Base-by-base conservation (phyloP, 2,329 filamentous ascomycete species). In the Aspergillus felis region DNA sequence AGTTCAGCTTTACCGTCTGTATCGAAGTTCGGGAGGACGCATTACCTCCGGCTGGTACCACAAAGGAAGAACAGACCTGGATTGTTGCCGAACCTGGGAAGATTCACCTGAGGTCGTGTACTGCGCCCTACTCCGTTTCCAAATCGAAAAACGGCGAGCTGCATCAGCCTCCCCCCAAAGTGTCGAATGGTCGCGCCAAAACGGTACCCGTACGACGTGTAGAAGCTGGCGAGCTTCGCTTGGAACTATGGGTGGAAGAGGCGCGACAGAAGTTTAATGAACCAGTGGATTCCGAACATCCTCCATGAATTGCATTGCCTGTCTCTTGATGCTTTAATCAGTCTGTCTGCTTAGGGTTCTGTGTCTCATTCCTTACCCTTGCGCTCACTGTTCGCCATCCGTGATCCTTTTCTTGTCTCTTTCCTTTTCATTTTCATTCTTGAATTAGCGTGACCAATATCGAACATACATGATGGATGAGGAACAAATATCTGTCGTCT, bases 231-330 rank as follows among this genome's bases (percentile, higher is more conserved):
- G 84, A 87, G 57, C 83, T 90, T 69, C 76, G 82, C 25, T 81
- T 90, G 66, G 87, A 90, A 69, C 79, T 86, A 57, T 90, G 86
- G 87, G 81, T 89, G 56, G 87, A 90, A 72, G 85, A 89, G 67
- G 82, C 82, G 57, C 79, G 76, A 60, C 78, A 79, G 54, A 86
- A 86, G 67, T 78, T 79, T 60, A 73, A 73, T 59, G 73, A 78
- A 64, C 71, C 71, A 58, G 67, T 72, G 64, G 68, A 73, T 48
- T 70, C 73, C 53, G 72, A 74, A 60, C 67, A 73, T 60, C 68
- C 71, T 44, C 63, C 68, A 62, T 74, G 66, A 73, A 68, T 54
- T 52, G 54, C 51, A 51, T 56, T 51, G 42, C 50, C 56, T 27
- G 42, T 55, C 53, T 47, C 27, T 35, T 58, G 28, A 35, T 35